phyloP scores from a whole-genome alignment of 2,329 filamentous ascomycete species.

The Keithomyces neogunnii region DNA sequence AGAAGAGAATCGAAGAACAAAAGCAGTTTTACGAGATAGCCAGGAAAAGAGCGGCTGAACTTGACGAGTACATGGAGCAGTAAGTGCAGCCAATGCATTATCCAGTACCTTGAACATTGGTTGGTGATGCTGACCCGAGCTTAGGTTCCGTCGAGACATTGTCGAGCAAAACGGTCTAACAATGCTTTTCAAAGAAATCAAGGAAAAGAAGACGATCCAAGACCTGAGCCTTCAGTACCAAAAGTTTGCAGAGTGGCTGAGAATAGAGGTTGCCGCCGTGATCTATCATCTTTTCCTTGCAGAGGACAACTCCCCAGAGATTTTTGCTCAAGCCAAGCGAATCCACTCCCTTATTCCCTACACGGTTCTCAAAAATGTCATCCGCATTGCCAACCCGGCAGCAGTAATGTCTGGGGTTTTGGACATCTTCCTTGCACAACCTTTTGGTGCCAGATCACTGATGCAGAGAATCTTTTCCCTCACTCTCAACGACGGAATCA shows the following conservation, averaged over 20 bases:
- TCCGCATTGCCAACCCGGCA: conserved; percentile 90
- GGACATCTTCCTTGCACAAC: conserved; percentile 91
- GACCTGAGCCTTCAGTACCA: conserved; percentile 92
- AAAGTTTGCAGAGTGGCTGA: conserved; percentile 96
- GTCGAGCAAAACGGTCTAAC: conserved; percentile 75
- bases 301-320: conserved; percentile 93
- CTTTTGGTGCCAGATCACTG: conserved; percentile 81
- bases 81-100: conserved; percentile 29
- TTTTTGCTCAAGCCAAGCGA: conserved; percentile 87
- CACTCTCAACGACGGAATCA: conserved; percentile 84
- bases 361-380: conserved; percentile 88
- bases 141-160: conserved; percentile 56
- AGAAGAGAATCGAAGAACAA: conserved; percentile 85
- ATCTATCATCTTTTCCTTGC: conserved; percentile 96
- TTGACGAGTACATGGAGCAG: conserved; percentile 98
- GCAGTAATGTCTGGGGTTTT: conserved; percentile 95
- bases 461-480: conserved; percentile 92
- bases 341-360: conserved; percentile 96
- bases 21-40: conserved; percentile 94
- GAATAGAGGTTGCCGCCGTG: conserved; percentile 93
- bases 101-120: too few relatives aligned
- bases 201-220: conserved; percentile 76
- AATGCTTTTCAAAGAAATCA: conserved; percentile 87
- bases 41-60: conserved; percentile 75
- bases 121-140: conserved; percentile 11